Evolutionary conservation across 345 rosid genomes (phyloP).

Genomic region (Geranium brycei): DNA sequence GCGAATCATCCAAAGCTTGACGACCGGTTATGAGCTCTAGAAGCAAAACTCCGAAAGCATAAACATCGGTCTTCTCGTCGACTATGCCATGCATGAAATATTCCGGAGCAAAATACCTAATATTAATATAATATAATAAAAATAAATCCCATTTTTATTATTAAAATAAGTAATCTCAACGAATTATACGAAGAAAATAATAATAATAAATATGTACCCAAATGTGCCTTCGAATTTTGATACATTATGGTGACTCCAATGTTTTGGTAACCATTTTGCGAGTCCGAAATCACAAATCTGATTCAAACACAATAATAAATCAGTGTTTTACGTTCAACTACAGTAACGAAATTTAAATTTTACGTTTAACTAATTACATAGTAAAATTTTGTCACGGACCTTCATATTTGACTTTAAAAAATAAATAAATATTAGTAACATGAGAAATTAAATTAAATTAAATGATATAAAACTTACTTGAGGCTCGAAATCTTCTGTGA

Average conservation of each 20-base stretch:
- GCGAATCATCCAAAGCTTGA: constrained; percentile 53
- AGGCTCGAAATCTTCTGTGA: constrained; percentile 74
- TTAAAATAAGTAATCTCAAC: too few species aligned
- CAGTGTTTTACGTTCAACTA: too few species aligned
- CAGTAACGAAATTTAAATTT: too few species aligned
- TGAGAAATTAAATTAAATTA: too few species aligned
- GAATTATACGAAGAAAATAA: too few species aligned
- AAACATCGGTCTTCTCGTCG: constrained; percentile 87
- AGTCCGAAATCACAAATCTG: constrained; percentile 91
- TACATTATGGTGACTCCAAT: constrained; percentile 72
- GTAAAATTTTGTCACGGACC: too few species aligned
- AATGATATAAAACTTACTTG: constrained; percentile 57
- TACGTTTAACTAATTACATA: too few species aligned
- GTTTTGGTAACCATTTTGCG: constrained; percentile 87
- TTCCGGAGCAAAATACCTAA: constrained; percentile 87
- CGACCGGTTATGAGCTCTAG: constrained; percentile 81
- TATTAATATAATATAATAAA: too few species aligned
- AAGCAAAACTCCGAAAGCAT: constrained; percentile 78
- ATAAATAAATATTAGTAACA: too few species aligned
- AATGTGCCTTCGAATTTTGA: constrained; percentile 94
- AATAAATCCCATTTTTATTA: too few species aligned
- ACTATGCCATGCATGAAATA: constrained; percentile 90
- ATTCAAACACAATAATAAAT: constrained; percentile 3
- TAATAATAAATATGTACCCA: constrained; percentile 35
- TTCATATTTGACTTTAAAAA: too few species aligned